A percentile compares a stretch with the other conserved stretches of the same genome.
Evolutionary conservation across 495 filamentous ascomycete species (phyloP).

Genomic region (Trichoderma gamsii): DNA sequence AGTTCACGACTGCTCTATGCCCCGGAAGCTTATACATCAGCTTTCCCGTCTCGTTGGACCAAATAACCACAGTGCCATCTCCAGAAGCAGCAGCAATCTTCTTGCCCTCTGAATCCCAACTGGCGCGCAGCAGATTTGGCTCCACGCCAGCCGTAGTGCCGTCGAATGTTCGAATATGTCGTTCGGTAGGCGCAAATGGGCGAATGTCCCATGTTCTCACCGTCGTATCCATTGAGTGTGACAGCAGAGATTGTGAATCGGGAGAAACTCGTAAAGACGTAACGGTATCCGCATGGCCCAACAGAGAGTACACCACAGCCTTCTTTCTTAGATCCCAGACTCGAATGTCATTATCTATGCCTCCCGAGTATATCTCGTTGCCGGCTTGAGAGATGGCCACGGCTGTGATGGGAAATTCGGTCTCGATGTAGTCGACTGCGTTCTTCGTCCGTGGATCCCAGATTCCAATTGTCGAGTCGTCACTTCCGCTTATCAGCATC

Average conservation of each 20-base stretch:
- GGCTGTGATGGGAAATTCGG: conserved; percentile 87
- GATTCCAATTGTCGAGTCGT: conserved; percentile 90
- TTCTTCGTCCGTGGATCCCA: conserved; percentile 95
- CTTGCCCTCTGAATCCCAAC: conserved; percentile 83
- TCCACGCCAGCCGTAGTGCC: conserved; percentile 83
- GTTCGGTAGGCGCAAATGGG: conserved; percentile 83
- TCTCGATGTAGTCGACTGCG: conserved; percentile 80
- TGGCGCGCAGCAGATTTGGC: conserved; percentile 85
- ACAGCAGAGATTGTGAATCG: conserved; percentile 83
- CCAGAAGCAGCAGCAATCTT: conserved; percentile 85
- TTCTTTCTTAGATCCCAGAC: conserved; percentile 96
- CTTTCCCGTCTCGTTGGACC: conserved; percentile 77
- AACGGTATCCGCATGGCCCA: conserved; percentile 86
- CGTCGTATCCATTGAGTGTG: conserved; percentile 88
- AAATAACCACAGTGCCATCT: conserved; percentile 84
- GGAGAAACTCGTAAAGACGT: conserved; percentile 86
- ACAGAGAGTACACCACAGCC: conserved; percentile 74
- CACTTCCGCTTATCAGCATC: conserved; percentile 76
- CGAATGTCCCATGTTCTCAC: conserved; percentile 94
- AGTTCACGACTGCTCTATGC: conserved; percentile 93
- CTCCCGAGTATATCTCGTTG: conserved; percentile 90
- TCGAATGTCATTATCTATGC: conserved; percentile 95
- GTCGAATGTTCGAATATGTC: conserved; percentile 78
- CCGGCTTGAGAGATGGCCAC: conserved; percentile 87
- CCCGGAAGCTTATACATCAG: conserved; percentile 91